Percentiles rank a stretch among this genome's conserved stretches.
Evolutionary conservation across 495 filamentous ascomycete species (phyloP).

Genomic region (Melanomma pulvis-pyrius): DNA sequence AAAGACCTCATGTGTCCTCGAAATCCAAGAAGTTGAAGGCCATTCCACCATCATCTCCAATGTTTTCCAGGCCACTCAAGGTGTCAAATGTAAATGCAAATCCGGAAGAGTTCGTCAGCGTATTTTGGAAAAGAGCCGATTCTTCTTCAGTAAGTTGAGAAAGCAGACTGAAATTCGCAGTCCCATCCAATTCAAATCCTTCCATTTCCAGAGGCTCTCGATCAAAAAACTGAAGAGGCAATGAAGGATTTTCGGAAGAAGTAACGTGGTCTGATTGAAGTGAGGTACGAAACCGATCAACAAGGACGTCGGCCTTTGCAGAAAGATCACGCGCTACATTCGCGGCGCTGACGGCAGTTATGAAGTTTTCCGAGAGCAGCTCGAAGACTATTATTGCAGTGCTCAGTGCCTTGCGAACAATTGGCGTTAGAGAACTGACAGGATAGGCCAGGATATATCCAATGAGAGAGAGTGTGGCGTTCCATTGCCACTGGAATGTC

Average conservation of each 20-base stretch:
- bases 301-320: slow-evolving; percentile 42
- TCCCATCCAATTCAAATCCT: background rate
- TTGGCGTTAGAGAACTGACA: slow-evolving; percentile 25
- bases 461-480: slow-evolving; percentile 53
- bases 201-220: background rate
- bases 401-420: slow-evolving; percentile 49
- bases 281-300: slow-evolving; percentile 4
- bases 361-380: slow-evolving; percentile 49
- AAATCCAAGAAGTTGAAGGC: slow-evolving; percentile 22
- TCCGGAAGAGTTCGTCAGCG: slow-evolving; percentile 1
- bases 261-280: background rate
- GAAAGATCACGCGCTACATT: slow-evolving; percentile 44
- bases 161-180: background rate
- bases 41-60: background rate
- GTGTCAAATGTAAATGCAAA: slow-evolving; percentile 12
- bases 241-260: background rate
- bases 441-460: slow-evolving; percentile 55
- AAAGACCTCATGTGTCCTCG: background rate
- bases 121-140: slow-evolving; percentile 2
- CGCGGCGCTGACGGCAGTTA: slow-evolving; percentile 50
- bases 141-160: background rate
- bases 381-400: slow-evolving; percentile 51
- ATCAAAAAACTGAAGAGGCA: background rate
- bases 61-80: slow-evolving; percentile 3
- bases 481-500: slow-evolving; percentile 58